Evolutionary conservation across 192 early-diverging fungal species (phyloP), one percentile per base, ranked within the genome.

Genomic region (Nowakowskiella sp.): DNA sequence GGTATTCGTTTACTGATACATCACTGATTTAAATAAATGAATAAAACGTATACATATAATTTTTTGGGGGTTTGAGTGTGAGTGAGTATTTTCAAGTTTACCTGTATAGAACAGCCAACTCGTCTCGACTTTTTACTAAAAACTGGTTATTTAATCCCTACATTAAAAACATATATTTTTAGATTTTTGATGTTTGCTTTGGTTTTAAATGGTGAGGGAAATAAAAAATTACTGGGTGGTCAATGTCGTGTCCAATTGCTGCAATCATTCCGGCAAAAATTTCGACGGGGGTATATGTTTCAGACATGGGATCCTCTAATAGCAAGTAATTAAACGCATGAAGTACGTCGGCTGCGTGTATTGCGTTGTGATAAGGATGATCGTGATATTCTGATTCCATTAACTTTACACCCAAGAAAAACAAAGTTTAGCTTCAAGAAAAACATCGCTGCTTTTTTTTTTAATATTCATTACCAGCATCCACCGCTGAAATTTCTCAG

Each of bases 271-370:
- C 56, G 7, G 67, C 57, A 19, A 73, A 36, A 26, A 58, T 59
- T 47, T 73, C 71, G 9, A 70, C 42, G 16, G 64, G 58, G 5
- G 60, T 70, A 42, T 60, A 70, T 13, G 56, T 39, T 29, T 52
- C 44, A 4, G 42, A 51, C 4, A 66, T 25, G 1, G 56, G 46
- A 25, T 66, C 55, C 44, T 67, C 53, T 19, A 73, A 44, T 10
- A 76, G 59, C 19, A 72, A 47, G 33, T 61, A 78, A 45, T 74
- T 57, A 13, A 78, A 52, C 0, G 64, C 60, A 26, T 78, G 76
- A 19, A 79, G 60, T 10, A 78, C 76, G 50, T 78, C 76, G 9
- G 75, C 71, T 4, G 76, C 76, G 53, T 78, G 76, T 10, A 65
- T 68, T 4, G 65, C 62, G 55, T 78, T 78, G 55, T 78, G 76